phyloP scores from a whole-genome alignment of 169 alveolate species.

The Eimeria maxima region DNA sequence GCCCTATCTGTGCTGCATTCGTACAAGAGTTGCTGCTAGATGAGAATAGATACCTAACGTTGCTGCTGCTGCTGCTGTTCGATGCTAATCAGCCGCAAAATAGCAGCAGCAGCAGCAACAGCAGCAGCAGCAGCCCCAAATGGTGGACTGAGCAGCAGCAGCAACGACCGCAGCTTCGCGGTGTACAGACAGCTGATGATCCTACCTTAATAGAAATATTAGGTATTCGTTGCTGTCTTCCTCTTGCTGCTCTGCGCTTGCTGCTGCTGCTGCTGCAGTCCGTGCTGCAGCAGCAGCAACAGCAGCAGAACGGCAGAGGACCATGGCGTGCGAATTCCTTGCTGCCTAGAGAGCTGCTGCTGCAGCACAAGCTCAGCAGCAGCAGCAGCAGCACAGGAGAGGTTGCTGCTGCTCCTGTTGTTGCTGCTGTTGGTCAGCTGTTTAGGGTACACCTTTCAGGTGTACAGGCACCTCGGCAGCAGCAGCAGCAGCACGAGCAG shows the following conservation, averaged over 20 bases:
- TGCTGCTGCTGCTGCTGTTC: conserved; percentile 64
- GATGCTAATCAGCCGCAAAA: background rate
- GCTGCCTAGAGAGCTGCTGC: conserved; percentile 63
- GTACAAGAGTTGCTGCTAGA: conserved; percentile 34
- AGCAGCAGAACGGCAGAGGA: conserved; percentile 58
- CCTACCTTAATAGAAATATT: conserved; percentile 11
- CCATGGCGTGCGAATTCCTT: background rate
- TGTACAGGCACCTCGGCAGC: conserved; percentile 52
- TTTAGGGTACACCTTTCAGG: conserved; percentile 57
- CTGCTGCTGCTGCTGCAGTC: conserved; percentile 76
- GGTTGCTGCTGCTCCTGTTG: conserved; percentile 61
- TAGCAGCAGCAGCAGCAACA: conserved; percentile 52
- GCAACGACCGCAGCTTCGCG: conserved; percentile 61
- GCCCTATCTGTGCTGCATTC: conserved; percentile 49
- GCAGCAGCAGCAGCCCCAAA: conserved; percentile 26
- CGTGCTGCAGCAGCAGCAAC: conserved; percentile 77
- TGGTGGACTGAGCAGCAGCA: conserved; percentile 74
- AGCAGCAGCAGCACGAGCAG: conserved; percentile 56
- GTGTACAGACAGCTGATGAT: conserved; percentile 69
- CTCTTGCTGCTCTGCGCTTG: conserved; percentile 77
- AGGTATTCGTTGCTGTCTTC: conserved; percentile 64
- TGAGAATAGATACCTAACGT: background rate
- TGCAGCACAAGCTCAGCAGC: conserved; percentile 28
- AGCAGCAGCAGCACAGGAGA: conserved; percentile 53
- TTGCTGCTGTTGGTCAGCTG: conserved; percentile 65